Percentiles rank a stretch among this genome's conserved stretches.
Evolutionary conservation across 2,329 filamentous ascomycete genomes (phyloP).

Genomic region (Rhinocladiella similis): DNA sequence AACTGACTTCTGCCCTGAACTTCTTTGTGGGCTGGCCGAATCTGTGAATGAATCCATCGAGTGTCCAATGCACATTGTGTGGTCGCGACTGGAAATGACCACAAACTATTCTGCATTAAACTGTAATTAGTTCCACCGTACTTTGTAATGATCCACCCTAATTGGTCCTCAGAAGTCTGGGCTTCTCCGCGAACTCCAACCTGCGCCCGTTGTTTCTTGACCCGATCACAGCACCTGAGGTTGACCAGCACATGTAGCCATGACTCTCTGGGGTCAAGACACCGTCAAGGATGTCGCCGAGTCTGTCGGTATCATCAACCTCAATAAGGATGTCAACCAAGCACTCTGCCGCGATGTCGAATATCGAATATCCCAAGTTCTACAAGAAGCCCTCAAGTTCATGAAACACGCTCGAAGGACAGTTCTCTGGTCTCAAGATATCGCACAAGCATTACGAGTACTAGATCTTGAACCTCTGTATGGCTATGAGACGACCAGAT

Average conservation of each 20-base stretch:
- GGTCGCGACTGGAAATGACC: no score
- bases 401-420: constrained; percentile 92
- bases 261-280: constrained; percentile 85
- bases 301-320: constrained; percentile 80
- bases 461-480: constrained; percentile 79
- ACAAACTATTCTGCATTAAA: no score
- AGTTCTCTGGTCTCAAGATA: constrained; percentile 82
- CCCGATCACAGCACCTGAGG: neutral
- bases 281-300: constrained; percentile 96
- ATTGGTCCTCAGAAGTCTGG: no score
- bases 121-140: no score
- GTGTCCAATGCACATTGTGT: no score
- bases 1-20: neutral
- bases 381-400: constrained; percentile 91
- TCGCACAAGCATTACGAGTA: constrained; percentile 79
- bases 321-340: constrained; percentile 83
- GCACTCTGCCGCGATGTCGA: constrained; percentile 91
- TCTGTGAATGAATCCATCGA: no score
- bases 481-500: constrained; percentile 89
- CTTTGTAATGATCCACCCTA: no score
- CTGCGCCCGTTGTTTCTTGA: neutral
- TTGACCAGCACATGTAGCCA: constrained; percentile 6
- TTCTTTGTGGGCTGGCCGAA: no score
- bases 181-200: neutral
- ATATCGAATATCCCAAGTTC: constrained; percentile 88